Evolutionary conservation across 2,329 filamentous ascomycete genomes (phyloP).

Genomic region (Sporothrix brunneoviolacea): DNA sequence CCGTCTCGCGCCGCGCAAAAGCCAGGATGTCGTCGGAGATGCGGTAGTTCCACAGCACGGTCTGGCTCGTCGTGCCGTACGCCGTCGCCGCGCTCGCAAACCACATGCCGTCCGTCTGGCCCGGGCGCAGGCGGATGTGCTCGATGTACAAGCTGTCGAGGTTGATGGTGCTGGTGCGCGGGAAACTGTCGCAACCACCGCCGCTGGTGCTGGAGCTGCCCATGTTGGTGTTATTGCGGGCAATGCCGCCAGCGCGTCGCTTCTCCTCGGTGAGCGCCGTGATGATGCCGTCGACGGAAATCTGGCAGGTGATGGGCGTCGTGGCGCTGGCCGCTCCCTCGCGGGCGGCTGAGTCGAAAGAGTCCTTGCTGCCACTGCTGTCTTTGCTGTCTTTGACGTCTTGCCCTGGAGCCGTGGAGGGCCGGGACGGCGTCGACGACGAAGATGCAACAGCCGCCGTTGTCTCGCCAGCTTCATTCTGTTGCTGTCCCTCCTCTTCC

Average conservation of each 20-base stretch:
- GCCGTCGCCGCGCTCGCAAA: slow-evolving; percentile 52
- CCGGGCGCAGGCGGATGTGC: slow-evolving; percentile 33
- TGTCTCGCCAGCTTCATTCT: slow-evolving; percentile 4
- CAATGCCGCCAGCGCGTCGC: slow-evolving; percentile 5
- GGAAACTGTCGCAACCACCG: background rate
- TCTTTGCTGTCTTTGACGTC: background rate
- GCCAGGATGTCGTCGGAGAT: slow-evolving; percentile 46
- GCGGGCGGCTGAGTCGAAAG: slow-evolving; percentile 28
- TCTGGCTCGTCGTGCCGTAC: slow-evolving; percentile 46
- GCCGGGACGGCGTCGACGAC: background rate
- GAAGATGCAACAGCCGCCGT: background rate
- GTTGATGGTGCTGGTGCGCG: slow-evolving; percentile 21
- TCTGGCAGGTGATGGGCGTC: slow-evolving; percentile 40
- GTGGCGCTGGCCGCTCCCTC: slow-evolving; percentile 21
- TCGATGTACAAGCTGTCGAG: slow-evolving; percentile 39
- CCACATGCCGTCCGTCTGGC: slow-evolving; percentile 41
- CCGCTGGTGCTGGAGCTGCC: background rate
- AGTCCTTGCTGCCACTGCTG: slow-evolving; percentile 18
- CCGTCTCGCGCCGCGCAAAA: slow-evolving; percentile 44
- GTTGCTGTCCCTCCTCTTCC: background rate
- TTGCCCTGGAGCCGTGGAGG: background rate
- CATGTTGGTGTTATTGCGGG: slow-evolving; percentile 14
- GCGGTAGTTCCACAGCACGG: slow-evolving; percentile 54
- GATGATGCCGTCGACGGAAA: slow-evolving; percentile 40
- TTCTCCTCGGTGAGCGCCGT: slow-evolving; percentile 37